phyloP scores from a whole-genome alignment of 164 flowering plant genomes.

The Chimonanthus praecox region DNA sequence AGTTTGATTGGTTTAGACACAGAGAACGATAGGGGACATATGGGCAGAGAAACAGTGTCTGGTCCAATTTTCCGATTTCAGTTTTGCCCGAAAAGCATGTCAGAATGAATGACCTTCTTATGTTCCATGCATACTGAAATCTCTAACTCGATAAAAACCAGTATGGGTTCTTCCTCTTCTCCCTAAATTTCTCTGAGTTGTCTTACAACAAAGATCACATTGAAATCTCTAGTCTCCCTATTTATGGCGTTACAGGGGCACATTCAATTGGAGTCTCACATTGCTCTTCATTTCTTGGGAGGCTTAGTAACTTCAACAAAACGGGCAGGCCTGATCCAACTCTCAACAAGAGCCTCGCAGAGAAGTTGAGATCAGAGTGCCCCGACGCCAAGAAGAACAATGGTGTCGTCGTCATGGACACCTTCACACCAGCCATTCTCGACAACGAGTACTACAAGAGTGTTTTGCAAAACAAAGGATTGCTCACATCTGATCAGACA shows the following conservation, averaged over 20 bases:
- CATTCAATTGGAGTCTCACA: slow-evolving; percentile 29
- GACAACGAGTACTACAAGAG: slow-evolving; percentile 25
- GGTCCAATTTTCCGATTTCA: too few relatives aligned
- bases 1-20: too few relatives aligned
- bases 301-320: slow-evolving; percentile 19
- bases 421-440: slow-evolving; percentile 17
- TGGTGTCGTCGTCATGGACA: slow-evolving; percentile 19
- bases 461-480: slow-evolving; percentile 24
- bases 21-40: too few relatives aligned
- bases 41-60: too few relatives aligned
- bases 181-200: too few relatives aligned
- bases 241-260: slow-evolving; percentile 11
- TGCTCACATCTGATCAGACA: slow-evolving; percentile 30
- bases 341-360: slow-evolving; percentile 12
- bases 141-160: too few relatives aligned
- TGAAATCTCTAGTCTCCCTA: too few relatives aligned
- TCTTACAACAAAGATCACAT: too few relatives aligned
- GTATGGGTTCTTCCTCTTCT: too few relatives aligned
- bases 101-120: too few relatives aligned
- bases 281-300: slow-evolving; percentile 19
- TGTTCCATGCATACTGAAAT: too few relatives aligned
- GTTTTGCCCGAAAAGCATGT: too few relatives aligned
- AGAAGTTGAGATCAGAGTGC: slow-evolving; percentile 17
- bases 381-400: background rate
- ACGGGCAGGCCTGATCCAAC: slow-evolving; percentile 25